Evolutionary conservation across 345 rosid genomes (phyloP).

Genomic region (Cardamine occulta): DNA sequence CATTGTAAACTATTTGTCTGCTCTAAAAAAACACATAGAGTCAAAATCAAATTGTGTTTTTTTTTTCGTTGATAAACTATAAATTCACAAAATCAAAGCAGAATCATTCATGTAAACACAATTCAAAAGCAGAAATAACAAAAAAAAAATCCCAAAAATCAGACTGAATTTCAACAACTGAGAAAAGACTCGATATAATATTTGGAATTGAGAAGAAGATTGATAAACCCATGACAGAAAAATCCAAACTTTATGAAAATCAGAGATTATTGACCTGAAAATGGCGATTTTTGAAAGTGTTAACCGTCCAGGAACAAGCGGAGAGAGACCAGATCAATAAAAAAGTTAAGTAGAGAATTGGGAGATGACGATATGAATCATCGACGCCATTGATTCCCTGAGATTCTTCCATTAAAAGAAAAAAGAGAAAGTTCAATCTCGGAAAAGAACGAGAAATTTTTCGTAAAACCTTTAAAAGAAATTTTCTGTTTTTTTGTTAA

Average conservation of each 20-base stretch:
- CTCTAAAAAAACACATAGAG: conserved; percentile 40
- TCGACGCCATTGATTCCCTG: conserved; percentile 51
- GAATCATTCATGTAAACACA: too few relatives aligned
- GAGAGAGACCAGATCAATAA: conserved; percentile 75
- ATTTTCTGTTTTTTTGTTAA: conserved; percentile 11
- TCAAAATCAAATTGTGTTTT: conserved; percentile 19
- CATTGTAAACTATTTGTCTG: conserved; percentile 82
- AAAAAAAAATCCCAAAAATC: background rate
- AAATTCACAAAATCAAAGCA: background rate
- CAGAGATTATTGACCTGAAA: conserved; percentile 56
- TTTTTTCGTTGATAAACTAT: background rate
- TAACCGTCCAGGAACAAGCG: conserved; percentile 83
- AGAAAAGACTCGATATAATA: background rate
- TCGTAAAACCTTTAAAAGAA: conserved; percentile 12
- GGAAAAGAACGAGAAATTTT: background rate
- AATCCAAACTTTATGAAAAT: conserved; percentile 16
- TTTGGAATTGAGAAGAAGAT: background rate
- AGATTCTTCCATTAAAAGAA: conserved; percentile 45
- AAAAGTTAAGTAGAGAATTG: conserved; percentile 70
- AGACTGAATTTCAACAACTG: background rate
- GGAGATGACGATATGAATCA: conserved; percentile 78
- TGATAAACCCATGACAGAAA: conserved; percentile 15
- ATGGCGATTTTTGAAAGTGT: conserved; percentile 78
- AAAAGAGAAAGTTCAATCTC: conserved; percentile 1
- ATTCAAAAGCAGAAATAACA: too few relatives aligned